Conservation (phyloP, 2,329 filamentous ascomycete species). For the Exophiala phaeomuriformis region DNA sequence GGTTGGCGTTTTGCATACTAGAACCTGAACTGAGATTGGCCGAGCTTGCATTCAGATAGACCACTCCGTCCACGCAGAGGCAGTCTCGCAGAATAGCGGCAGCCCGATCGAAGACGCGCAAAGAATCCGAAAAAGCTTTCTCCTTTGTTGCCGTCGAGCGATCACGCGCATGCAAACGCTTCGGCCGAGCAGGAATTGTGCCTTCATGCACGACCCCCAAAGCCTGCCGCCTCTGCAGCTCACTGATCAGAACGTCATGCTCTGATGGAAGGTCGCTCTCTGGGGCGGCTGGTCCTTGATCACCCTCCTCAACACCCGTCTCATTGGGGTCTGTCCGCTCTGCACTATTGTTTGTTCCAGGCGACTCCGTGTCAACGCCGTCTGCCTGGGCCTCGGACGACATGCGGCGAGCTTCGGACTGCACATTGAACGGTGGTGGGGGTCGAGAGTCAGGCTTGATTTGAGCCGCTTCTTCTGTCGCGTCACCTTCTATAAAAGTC, state of each 20-base stretch:
- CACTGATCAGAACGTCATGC: background rate
- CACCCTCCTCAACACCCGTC: background rate
- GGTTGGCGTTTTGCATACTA: constrained; percentile 4
- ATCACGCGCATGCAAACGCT: background rate
- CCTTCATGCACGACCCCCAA: background rate
- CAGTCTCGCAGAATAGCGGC: constrained; percentile 40
- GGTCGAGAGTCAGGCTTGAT: background rate
- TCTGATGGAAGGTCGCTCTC: background rate
- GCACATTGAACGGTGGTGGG: background rate
- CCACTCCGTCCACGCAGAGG: constrained; percentile 37
- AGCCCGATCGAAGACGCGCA: constrained; percentile 38
- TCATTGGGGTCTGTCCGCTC: background rate
- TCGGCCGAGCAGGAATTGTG: background rate
- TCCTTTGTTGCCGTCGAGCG: background rate
- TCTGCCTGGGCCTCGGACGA: background rate
- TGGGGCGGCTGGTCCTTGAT: background rate
- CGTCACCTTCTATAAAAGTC: constrained; percentile 45
- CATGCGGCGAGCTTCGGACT: background rate
- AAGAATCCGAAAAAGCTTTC: constrained; percentile 3
- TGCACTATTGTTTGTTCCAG: background rate
- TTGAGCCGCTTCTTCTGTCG: background rate
- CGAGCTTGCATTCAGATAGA: constrained; percentile 30
- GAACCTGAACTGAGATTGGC: constrained; percentile 20
- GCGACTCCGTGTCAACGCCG: background rate
- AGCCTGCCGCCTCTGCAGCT: background rate